Evolutionary conservation across 2,329 filamentous ascomycete genomes (phyloP).

Genomic region (Colletotrichum destructivum): DNA sequence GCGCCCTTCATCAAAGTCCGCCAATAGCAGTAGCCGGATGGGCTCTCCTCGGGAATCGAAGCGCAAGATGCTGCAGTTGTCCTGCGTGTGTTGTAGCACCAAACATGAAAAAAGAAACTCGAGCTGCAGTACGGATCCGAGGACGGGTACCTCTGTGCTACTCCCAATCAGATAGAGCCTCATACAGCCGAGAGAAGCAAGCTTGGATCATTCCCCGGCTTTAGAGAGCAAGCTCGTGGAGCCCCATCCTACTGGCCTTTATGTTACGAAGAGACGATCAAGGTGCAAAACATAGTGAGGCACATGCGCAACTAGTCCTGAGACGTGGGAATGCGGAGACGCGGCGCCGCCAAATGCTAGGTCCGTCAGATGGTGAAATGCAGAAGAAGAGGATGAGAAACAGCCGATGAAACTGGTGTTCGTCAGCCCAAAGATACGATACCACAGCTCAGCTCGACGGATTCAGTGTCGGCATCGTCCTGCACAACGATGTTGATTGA

Average conservation of each 20-base stretch:
- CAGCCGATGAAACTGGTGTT: constrained; percentile 10
- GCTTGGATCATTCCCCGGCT: constrained; percentile 12
- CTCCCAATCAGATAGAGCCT: constrained; percentile 2
- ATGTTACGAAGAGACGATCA: constrained; percentile 3
- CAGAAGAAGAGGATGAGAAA: constrained; percentile 11
- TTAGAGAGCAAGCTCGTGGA: neutral
- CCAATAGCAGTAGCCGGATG: neutral
- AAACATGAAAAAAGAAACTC: constrained; percentile 20
- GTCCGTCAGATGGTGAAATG: constrained; percentile 24
- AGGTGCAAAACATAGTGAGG: constrained; percentile 29
- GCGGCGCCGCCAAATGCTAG: constrained; percentile 18
- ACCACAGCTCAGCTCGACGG: constrained; percentile 4
- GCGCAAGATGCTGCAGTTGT: constrained; percentile 18
- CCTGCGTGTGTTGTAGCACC: constrained; percentile 13
- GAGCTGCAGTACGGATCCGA: constrained; percentile 9
- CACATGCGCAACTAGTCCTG: constrained; percentile 38
- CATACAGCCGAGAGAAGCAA: constrained; percentile 14
- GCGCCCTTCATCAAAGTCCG: neutral
- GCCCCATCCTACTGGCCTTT: neutral
- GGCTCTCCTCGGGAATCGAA: neutral
- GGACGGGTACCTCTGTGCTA: constrained; percentile 13
- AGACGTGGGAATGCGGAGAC: constrained; percentile 27
- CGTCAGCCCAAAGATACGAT: constrained; percentile 17
- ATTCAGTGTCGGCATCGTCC: neutral
- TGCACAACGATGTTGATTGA: neutral